Evolutionary conservation across 192 early-diverging fungal genomes (phyloP).

Genomic region (Umbelopsis vinacea): DNA sequence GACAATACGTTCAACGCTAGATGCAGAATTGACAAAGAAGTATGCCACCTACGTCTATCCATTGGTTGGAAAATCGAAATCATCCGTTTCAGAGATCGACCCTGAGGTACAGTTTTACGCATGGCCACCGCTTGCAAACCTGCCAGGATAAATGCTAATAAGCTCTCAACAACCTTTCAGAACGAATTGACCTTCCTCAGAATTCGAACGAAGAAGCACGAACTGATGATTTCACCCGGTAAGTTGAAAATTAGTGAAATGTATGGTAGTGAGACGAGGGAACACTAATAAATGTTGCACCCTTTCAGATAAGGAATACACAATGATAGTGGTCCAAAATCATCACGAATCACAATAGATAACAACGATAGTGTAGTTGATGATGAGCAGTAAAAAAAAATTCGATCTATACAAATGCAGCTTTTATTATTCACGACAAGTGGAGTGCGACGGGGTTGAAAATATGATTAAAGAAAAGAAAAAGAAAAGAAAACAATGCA

Average conservation of each 20-base stretch:
- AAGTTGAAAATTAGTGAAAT: slow-evolving; percentile 10
- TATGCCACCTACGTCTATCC: slow-evolving; percentile 86
- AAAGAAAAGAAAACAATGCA: background rate
- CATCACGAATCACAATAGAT: slow-evolving; percentile 27
- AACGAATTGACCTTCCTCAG: slow-evolving; percentile 95
- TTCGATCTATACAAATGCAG: slow-evolving; percentile 17
- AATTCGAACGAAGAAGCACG: slow-evolving; percentile 92
- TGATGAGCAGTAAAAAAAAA: background rate
- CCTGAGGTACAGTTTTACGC: slow-evolving; percentile 60
- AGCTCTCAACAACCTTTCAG: slow-evolving; percentile 40
- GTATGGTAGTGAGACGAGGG: background rate
- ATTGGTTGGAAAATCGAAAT: slow-evolving; percentile 75
- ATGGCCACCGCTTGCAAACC: background rate
- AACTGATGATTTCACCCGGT: slow-evolving; percentile 96
- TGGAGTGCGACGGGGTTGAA: background rate
- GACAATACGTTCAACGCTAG: slow-evolving; percentile 88
- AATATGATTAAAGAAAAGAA: slow-evolving; percentile 15
- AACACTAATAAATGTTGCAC: background rate
- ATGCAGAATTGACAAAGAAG: slow-evolving; percentile 76
- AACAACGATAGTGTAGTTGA: background rate
- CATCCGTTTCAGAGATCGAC: slow-evolving; percentile 82
- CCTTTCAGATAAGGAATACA: slow-evolving; percentile 76
- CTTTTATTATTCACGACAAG: slow-evolving; percentile 26
- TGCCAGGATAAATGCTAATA: background rate
- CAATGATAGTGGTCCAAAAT: slow-evolving; percentile 83